A percentile compares a stretch with the other conserved stretches of the same genome.
These are phyloP conservation scores for Pythium grandisporangium DNA, from an alignment of 352 stramenopile genomes.

Conservation along the genomic window DNA sequence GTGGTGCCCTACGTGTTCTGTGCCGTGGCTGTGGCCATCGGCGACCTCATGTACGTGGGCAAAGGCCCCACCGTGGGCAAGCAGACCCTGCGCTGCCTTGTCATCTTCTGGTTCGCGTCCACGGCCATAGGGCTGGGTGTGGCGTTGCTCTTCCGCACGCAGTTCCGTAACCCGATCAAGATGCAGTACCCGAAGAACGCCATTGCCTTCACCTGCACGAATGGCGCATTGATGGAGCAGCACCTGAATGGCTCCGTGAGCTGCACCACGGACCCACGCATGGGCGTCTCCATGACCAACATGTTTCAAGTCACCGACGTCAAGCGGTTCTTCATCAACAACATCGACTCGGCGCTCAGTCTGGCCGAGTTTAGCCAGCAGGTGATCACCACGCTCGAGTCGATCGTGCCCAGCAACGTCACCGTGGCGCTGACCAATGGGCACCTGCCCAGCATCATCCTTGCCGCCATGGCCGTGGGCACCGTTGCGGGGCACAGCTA, in stretches of 20 bases:
- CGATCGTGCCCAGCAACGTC: conserved; percentile 62
- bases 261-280: conserved; percentile 16
- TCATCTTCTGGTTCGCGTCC: conserved; percentile 39
- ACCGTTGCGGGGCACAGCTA: conserved; percentile 42
- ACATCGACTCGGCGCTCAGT: conserved; percentile 22
- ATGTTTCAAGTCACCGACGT: conserved; percentile 22
- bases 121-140: conserved; percentile 39
- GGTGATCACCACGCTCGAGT: conserved; percentile 43
- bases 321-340: not conserved
- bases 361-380: conserved; percentile 48
- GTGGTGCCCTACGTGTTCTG: conserved; percentile 82
- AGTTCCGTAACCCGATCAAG: conserved; percentile 27
- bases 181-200: conserved; percentile 23
- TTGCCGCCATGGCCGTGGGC: conserved; percentile 60
- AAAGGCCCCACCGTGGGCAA: conserved; percentile 60
- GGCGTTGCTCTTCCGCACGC: conserved; percentile 39
- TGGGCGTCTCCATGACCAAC: conserved; percentile 36
- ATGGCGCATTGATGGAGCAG: conserved; percentile 22
- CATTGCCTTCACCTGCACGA: conserved; percentile 39
- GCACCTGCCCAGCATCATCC: conserved; percentile 52
- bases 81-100: conserved; percentile 59
- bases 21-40: conserved; percentile 62
- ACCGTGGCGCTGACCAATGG: conserved; percentile 30
- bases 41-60: conserved; percentile 65
- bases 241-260: conserved; percentile 3